Conservation (phyloP, 1,139 yeast species). For the Magnusiomyces magnusii region DNA sequence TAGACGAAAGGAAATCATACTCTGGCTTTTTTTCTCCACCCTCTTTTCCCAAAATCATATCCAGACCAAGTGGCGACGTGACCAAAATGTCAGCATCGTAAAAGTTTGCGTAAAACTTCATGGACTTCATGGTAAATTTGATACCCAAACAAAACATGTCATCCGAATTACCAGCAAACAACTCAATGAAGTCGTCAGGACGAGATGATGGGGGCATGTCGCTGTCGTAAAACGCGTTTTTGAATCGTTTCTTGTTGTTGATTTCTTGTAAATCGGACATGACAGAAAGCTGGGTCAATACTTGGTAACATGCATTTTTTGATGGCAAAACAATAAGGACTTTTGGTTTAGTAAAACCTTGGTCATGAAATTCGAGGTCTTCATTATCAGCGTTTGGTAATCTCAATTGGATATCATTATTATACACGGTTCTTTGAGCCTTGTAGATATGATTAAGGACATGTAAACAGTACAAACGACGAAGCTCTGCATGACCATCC, state of each 20-base stretch:
- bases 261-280: slow-evolving; percentile 64
- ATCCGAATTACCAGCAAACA: slow-evolving; percentile 83
- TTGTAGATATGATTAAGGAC: slow-evolving; percentile 75
- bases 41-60: slow-evolving; percentile 60
- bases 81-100: slow-evolving; percentile 78
- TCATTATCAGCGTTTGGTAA: slow-evolving; percentile 38
- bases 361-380: slow-evolving; percentile 67
- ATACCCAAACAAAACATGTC: slow-evolving; percentile 88
- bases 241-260: slow-evolving; percentile 74
- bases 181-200: slow-evolving; percentile 74
- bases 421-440: slow-evolving; percentile 74
- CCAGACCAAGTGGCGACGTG: slow-evolving; percentile 89
- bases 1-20: slow-evolving; percentile 74
- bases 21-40: slow-evolving; percentile 33
- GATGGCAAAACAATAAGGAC: slow-evolving; percentile 80
- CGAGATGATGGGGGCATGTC: slow-evolving; percentile 47
- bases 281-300: slow-evolving; percentile 55
- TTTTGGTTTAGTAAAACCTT: slow-evolving; percentile 93
- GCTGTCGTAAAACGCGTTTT: slow-evolving; percentile 55
- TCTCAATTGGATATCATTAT: slow-evolving; percentile 55
- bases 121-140: slow-evolving; percentile 79
- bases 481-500: slow-evolving; percentile 42
- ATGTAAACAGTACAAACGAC: slow-evolving; percentile 62
- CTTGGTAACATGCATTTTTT: slow-evolving; percentile 64
- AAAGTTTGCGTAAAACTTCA: slow-evolving; percentile 77